Percentiles rank a stretch among this genome's conserved stretches.
Conservation (phyloP, 805 yeast genomes). For the Kodamaea laetipori region DNA sequence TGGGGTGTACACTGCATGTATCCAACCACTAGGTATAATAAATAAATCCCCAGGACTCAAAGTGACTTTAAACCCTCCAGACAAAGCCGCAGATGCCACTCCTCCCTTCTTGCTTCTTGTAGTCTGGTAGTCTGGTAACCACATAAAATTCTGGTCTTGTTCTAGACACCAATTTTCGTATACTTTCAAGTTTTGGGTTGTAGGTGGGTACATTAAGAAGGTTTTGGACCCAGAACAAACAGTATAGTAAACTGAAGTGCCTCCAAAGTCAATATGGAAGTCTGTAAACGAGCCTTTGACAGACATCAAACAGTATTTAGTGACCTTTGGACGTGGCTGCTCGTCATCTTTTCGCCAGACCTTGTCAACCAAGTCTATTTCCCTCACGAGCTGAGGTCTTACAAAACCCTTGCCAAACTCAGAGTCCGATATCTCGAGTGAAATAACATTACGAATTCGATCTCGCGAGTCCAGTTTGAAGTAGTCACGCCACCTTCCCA, state of each 20-base stretch:
- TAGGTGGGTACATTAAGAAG: conserved; percentile 80
- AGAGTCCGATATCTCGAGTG: conserved; percentile 68
- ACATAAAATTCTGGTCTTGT: conserved; percentile 58
- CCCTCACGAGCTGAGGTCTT: conserved; percentile 67
- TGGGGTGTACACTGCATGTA: conserved; percentile 86
- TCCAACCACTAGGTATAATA: conserved; percentile 90
- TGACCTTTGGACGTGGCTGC: conserved; percentile 55
- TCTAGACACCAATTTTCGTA: conserved; percentile 76
- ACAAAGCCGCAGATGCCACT: conserved; percentile 15
- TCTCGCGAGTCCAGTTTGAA: conserved; percentile 56
- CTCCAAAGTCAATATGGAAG: conserved; percentile 90
- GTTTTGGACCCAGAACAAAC: conserved; percentile 73
- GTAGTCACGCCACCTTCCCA: conserved; percentile 75
- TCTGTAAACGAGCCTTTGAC: conserved; percentile 81
- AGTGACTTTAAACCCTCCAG: conserved; percentile 54
- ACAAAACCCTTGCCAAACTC: conserved; percentile 51
- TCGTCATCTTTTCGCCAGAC: conserved; percentile 52
- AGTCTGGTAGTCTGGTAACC: conserved; percentile 58
- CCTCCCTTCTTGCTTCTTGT: conserved; percentile 30
- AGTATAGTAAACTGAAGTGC: conserved; percentile 88
- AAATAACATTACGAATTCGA: conserved; percentile 75
- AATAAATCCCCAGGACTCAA: conserved; percentile 68
- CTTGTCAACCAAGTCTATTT: conserved; percentile 66
- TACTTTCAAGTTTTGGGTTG: conserved; percentile 56
- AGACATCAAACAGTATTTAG: conserved; percentile 83